Percentiles rank a stretch among this genome's conserved stretches.
phyloP scores from a whole-genome alignment of 1,284 basidiomycete species.

The Pyrrhoderma lamaoense region DNA sequence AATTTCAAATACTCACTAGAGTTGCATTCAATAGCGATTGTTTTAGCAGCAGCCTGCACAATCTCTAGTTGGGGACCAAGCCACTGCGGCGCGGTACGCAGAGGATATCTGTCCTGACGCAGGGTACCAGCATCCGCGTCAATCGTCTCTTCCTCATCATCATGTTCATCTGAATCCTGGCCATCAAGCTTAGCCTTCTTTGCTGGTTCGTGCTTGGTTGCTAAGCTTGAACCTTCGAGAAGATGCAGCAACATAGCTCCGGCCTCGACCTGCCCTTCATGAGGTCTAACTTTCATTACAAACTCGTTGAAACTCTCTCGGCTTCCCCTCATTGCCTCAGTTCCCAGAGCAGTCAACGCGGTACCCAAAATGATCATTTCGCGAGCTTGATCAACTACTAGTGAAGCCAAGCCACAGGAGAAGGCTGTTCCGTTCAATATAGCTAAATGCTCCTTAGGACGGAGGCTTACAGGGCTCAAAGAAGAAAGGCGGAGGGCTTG shows the following conservation, averaged over 20 bases:
- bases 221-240: constrained; percentile 67
- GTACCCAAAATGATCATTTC: constrained; percentile 67
- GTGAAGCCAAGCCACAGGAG: constrained; percentile 40
- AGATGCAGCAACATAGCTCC: constrained; percentile 64
- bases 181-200: constrained; percentile 42
- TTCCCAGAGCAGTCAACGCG: constrained; percentile 78
- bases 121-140: constrained; percentile 48
- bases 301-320: constrained; percentile 74
- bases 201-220: constrained; percentile 52
- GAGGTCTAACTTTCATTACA: constrained; percentile 75
- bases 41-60: constrained; percentile 55
- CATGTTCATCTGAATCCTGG: constrained; percentile 32
- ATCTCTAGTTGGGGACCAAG: constrained; percentile 84
- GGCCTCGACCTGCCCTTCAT: constrained; percentile 78
- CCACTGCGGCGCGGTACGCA: constrained; percentile 78
- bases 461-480: constrained; percentile 63
- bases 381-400: constrained; percentile 57
- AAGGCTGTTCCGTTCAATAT: constrained; percentile 83
- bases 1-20: constrained; percentile 69
- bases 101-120: constrained; percentile 73
- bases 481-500: constrained; percentile 60
- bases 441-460: constrained; percentile 77
- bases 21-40: constrained; percentile 75
- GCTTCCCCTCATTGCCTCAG: constrained; percentile 71
- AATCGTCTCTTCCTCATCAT: constrained; percentile 36